Base-by-base conservation (phyloP, 176 grass and related monocot genomes). In the Bromus sterilis region DNA sequence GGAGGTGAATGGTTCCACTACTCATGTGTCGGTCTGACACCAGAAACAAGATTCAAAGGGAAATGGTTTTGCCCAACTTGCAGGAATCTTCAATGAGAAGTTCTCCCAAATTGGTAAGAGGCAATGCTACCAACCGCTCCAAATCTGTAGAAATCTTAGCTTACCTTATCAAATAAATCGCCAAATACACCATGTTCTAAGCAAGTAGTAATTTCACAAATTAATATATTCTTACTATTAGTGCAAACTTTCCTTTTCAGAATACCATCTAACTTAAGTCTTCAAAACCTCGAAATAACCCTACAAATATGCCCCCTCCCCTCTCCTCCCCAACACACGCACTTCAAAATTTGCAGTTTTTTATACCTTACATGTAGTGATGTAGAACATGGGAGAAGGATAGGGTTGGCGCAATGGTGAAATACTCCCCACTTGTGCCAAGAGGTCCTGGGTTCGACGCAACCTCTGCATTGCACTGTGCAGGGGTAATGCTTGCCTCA, bases 1-100 rank as follows among this genome's bases (percentile, higher is more conserved):
- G 95, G 95, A 86, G 95, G 95, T 43, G 95, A 98, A 91, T 98
- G 95, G 95, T 98, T 98, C 72, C 95, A 98, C 88, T 98, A 98
- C 86, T 71, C 88, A 0, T 98, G 95, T 70, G 95, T 98, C 66
- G 93, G 92, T 68, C 90, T 98, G 63, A 98, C 95, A 33, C 93
- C 95, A 42, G 95, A 98, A 86, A 98, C 95, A 0, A 98, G 95
- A 91, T 98, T 98, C 88, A 98, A 95, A 79, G 95, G 95, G 20
- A 98, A 98, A 85, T 98, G 95, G 95, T 98, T 89, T 86, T 98
- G 95, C 81, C 95, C 95, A 25, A 98, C 95, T 30, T 98, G 95
- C 82, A 89, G 90, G 91, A 94, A 61, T 85, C 92, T 82, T 74
- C 86, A 94, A 51, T 89, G 74, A 89, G 29, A 43, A 51, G 28